A percentile compares a stretch with the other conserved stretches of the same genome.
These are phyloP conservation scores for Mytilinidion resinicola DNA, from an alignment of 495 filamentous ascomycete genomes.

Conservation along the genomic window DNA sequence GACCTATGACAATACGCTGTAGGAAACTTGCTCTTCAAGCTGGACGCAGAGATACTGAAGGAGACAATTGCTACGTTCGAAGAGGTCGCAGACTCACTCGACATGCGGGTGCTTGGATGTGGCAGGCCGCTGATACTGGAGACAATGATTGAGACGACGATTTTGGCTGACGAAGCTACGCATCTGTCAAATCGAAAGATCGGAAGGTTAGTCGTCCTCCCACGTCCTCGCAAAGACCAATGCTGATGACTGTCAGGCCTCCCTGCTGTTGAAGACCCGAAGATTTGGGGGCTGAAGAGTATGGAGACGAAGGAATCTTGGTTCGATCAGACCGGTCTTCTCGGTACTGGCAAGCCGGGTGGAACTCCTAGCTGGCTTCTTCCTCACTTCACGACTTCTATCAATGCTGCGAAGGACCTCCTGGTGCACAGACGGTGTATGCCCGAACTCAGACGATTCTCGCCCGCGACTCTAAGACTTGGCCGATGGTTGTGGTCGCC, in stretches of 20 bases:
- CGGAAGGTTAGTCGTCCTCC: too few relatives aligned
- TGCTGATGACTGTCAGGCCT: too few relatives aligned
- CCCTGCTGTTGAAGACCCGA: too few relatives aligned
- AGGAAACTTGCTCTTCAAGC: slow-evolving; percentile 98
- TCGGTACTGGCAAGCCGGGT: slow-evolving; percentile 59
- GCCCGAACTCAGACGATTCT: slow-evolving; percentile 60
- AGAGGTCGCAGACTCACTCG: slow-evolving; percentile 80
- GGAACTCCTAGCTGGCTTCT: slow-evolving; percentile 73
- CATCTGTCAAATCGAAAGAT: too few relatives aligned
- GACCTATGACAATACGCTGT: slow-evolving; percentile 91
- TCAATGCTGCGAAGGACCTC: slow-evolving; percentile 68
- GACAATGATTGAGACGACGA: too few relatives aligned
- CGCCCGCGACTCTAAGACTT: too few relatives aligned
- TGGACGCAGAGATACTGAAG: slow-evolving; percentile 76
- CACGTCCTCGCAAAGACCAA: too few relatives aligned
- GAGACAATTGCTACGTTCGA: slow-evolving; percentile 86
- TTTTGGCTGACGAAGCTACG: too few relatives aligned
- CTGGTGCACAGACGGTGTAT: slow-evolving; percentile 79
- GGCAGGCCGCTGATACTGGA: too few relatives aligned
- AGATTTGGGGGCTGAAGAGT: too few relatives aligned
- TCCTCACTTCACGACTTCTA: slow-evolving; percentile 74
- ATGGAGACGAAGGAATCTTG: too few relatives aligned
- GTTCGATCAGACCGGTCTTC: slow-evolving; percentile 73
- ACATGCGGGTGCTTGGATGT: slow-evolving; percentile 87
- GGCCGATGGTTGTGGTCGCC: too few relatives aligned